Evolutionary conservation across 345 rosid species (phyloP).

Genomic region (Gossypium thurberi): DNA sequence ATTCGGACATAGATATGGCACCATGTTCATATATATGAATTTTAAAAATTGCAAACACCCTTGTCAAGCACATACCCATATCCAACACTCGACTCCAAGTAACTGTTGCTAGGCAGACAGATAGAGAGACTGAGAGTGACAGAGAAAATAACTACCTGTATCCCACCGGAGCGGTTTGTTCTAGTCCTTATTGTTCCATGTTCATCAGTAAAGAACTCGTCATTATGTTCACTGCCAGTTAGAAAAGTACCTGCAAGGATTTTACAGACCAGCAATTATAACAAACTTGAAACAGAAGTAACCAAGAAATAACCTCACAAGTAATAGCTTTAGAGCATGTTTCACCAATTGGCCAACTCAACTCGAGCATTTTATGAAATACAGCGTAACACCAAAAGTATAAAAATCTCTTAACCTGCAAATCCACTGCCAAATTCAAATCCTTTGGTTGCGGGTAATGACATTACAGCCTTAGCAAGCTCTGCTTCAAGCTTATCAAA

Average conservation of each 20-base stretch:
- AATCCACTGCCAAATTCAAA: constrained; percentile 98
- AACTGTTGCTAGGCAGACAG: no score
- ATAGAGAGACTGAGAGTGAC: not conserved
- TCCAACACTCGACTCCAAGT: not conserved
- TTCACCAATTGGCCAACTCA: not conserved
- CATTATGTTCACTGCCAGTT: constrained; percentile 94
- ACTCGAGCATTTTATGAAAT: constrained; percentile 6
- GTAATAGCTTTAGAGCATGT: no score
- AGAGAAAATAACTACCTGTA: constrained; percentile 44
- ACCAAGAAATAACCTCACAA: not conserved
- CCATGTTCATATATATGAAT: no score
- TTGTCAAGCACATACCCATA: not conserved
- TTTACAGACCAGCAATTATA: not conserved
- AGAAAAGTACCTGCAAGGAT: constrained; percentile 59
- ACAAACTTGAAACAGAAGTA: not conserved
- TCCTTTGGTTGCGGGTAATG: constrained; percentile 95
- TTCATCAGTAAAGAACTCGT: constrained; percentile 66
- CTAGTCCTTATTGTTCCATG: constrained; percentile 73
- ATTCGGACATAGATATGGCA: no score
- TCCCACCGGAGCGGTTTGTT: constrained; percentile 95
- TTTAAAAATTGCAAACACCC: no score
- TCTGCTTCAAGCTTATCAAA: constrained; percentile 95
- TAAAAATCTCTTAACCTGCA: constrained; percentile 47
- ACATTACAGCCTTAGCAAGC: constrained; percentile 90
- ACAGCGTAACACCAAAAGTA: constrained; percentile 7